Percentiles rank a stretch among this genome's conserved stretches.
Evolutionary conservation across 2,329 filamentous ascomycete genomes (phyloP).

Genomic region (Diplodia sapinea): DNA sequence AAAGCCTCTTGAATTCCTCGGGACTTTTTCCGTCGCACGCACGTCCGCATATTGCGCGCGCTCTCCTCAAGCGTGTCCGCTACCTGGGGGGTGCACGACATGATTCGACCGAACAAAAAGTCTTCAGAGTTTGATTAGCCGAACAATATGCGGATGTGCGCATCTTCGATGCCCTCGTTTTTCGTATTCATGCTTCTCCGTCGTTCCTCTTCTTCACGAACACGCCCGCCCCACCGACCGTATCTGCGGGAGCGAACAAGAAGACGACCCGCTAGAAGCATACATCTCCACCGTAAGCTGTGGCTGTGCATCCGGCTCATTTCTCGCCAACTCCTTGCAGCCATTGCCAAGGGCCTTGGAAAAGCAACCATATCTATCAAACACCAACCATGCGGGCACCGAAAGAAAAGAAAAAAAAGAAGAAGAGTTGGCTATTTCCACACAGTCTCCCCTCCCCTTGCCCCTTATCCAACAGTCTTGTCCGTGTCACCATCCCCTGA

Average conservation of each 20-base stretch:
- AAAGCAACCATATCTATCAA: neutral
- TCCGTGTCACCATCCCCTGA: neutral
- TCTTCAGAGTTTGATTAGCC: no score
- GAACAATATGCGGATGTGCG: neutral
- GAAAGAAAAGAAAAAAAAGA: neutral
- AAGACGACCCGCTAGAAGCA: neutral
- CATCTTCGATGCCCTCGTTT: neutral
- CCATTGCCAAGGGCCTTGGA: neutral
- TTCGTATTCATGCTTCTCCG: neutral
- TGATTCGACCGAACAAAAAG: no score
- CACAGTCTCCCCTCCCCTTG: neutral
- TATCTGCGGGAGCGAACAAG: neutral
- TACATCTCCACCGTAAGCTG: neutral
- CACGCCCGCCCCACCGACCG: neutral
- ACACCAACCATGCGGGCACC: conserved; percentile 9
- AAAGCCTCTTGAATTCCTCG: neutral
- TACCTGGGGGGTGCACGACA: neutral
- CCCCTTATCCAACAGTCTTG: neutral
- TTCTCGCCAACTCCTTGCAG: neutral
- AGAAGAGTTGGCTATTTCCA: neutral
- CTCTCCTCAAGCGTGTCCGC: neutral
- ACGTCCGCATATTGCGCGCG: neutral
- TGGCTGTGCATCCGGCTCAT: neutral
- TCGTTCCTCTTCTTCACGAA: neutral
- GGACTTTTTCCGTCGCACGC: neutral